Evolutionary conservation across 176 grass and related monocot species (phyloP), one percentile per base, ranked within the genome.

Genomic region (Zea mays): DNA sequence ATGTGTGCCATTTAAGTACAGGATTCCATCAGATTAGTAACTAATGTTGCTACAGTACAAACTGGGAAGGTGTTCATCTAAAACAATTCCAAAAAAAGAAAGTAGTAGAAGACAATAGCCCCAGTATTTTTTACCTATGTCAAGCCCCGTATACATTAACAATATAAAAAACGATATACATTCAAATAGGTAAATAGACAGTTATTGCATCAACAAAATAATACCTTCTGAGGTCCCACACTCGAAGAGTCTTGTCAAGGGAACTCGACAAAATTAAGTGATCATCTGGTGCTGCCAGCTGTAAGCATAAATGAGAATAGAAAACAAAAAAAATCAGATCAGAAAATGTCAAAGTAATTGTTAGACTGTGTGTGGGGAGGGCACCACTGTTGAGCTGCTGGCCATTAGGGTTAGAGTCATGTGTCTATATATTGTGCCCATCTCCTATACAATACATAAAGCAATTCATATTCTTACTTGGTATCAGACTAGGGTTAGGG

Each of bases 141-240:
- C 27, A 35, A 74, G 65, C 6, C 38, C 34, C 0, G 3, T 34
- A 75, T 69, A 79, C 15, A 8, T 15, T 65, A 76, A 16, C 7
- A 61, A 62, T 65, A 46, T 6, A 20, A 52, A 54, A 33, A 58
- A 77, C 7, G 21, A 40, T 63, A 40, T 63, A 10, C 42, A 78
- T 7, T 27, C 56, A 71, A 50, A 76, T 47, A 77, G 40, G 65
- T 64, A 2, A 55, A 35, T 55, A 20, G 7, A 57, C 54, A 58
- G 21, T 58, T 82, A 8, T 59, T 82, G 48, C n/a, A 65, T 72
- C 58, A 63, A 71, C 66, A 75, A 20, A 92, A 84, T 21, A 69
- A 65, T 86, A 92, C 95, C 91, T 82, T 88, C 95, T 92, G 48
- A 98, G 69, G 77, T 98, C 95, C 95, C 91, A 98, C 37, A 98